Evolutionary conservation across 2,329 filamentous ascomycete genomes (phyloP).

Genomic region (Trichocomaceae sp.): DNA sequence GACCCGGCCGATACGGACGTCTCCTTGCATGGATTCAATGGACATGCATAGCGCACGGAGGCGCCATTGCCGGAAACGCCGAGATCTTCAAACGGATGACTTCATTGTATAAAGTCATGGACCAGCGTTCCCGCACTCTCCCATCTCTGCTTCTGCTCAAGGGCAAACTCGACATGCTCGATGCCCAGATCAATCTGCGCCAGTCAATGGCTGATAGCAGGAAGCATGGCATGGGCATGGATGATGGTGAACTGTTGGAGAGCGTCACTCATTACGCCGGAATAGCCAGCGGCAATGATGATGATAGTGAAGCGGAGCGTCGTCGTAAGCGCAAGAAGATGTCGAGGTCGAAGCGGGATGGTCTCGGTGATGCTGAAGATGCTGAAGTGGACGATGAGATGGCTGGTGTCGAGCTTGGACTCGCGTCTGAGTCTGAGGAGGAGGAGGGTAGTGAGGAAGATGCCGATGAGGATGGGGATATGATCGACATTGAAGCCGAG

Average conservation of each 20-base stretch:
- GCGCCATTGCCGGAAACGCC: constrained; percentile 79
- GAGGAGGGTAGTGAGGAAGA: constrained; percentile 39
- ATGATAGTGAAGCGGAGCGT: constrained; percentile 43
- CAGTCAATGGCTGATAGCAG: constrained; percentile 55
- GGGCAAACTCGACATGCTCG: constrained; percentile 90
- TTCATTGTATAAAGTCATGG: constrained; percentile 76
- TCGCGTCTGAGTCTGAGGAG: constrained; percentile 40
- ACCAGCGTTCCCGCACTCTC: constrained; percentile 75
- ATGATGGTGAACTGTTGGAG: constrained; percentile 45
- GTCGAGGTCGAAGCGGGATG: constrained; percentile 30
- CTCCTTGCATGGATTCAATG: constrained; percentile 95
- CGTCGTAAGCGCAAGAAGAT: constrained; percentile 23
- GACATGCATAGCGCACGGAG: constrained; percentile 86
- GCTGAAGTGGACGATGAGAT: constrained; percentile 31
- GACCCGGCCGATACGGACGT: constrained; percentile 80
- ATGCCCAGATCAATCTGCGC: constrained; percentile 78
- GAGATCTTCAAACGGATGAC: constrained; percentile 71
- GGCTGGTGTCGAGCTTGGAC: constrained; percentile 30
- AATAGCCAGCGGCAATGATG: constrained; percentile 53
- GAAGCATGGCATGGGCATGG: constrained; percentile 29
- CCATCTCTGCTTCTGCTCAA: constrained; percentile 80
- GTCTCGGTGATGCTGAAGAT: constrained; percentile 18
- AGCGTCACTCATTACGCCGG: constrained; percentile 13
- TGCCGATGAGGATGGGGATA: constrained; percentile 32
- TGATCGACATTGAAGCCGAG: constrained; percentile 43